Evolutionary conservation across 2,329 filamentous ascomycete species (phyloP).

Genomic region (Sclerotinia trifoliorum): DNA sequence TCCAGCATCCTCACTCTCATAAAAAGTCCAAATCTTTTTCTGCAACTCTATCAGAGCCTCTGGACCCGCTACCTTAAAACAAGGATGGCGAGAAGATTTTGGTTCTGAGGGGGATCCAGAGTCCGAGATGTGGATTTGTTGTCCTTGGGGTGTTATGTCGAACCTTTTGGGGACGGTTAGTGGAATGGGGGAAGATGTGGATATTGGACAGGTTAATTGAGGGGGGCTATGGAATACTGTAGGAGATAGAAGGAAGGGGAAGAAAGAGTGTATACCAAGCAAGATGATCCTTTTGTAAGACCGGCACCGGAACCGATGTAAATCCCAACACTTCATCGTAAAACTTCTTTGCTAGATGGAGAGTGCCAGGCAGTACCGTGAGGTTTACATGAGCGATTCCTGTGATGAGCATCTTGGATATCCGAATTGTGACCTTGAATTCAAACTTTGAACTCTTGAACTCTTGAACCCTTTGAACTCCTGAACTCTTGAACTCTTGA

Average conservation of each 20-base stretch:
- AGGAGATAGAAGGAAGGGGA: not conserved
- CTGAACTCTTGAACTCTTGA: not conserved
- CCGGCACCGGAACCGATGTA: slow-evolving; percentile 51
- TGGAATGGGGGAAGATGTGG: not conserved
- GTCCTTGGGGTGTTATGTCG: slow-evolving; percentile 53
- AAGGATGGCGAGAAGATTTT: slow-evolving; percentile 54
- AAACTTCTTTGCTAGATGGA: slow-evolving; percentile 53
- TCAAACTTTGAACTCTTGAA: no score
- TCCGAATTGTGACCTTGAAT: not conserved
- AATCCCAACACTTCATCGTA: slow-evolving; percentile 58
- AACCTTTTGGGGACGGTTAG: slow-evolving; percentile 44
- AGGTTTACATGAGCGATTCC: slow-evolving; percentile 59
- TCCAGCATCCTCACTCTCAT: slow-evolving; percentile 44
- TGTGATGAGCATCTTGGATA: slow-evolving; percentile 42
- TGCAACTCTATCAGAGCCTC: slow-evolving; percentile 51
- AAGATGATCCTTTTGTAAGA: slow-evolving; percentile 49
- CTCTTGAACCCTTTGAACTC: not conserved
- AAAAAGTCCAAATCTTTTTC: slow-evolving; percentile 52
- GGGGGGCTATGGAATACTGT: not conserved
- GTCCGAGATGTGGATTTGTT: slow-evolving; percentile 57
- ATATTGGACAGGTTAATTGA: not conserved
- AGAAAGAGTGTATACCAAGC: slow-evolving; percentile 49
- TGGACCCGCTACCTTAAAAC: slow-evolving; percentile 52
- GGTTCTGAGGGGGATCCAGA: slow-evolving; percentile 41
- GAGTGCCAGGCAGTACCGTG: slow-evolving; percentile 53